Percentiles rank a stretch among this genome's conserved stretches.
phyloP scores from a whole-genome alignment of 2,329 filamentous ascomycete species.

The Coniochaeta sp. region DNA sequence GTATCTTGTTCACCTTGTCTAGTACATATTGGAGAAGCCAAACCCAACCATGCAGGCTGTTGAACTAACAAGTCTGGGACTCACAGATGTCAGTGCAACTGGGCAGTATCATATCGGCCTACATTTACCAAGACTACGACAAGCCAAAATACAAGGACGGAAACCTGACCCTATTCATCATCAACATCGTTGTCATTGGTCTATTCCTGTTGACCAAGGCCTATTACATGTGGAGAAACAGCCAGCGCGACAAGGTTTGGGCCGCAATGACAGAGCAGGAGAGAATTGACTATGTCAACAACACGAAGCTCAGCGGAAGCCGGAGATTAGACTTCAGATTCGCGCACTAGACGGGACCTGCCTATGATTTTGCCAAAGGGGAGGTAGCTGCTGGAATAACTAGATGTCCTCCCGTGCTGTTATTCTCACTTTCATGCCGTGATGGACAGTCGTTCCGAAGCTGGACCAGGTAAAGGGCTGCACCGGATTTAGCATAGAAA shows the following conservation, averaged over 20 bases:
- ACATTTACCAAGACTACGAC: conserved; percentile 26
- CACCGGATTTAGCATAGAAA: conserved; percentile 7
- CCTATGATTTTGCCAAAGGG: not conserved
- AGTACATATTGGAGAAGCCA: too few species aligned
- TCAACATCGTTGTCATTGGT: conserved; percentile 40
- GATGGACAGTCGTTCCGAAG: conserved; percentile 3
- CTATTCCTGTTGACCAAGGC: conserved; percentile 42
- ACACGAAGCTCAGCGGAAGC: conserved; percentile 34
- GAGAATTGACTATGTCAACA: conserved; percentile 37
- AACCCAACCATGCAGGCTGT: not conserved
- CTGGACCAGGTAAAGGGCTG: conserved; percentile 5
- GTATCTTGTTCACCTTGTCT: not conserved
- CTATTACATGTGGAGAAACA: conserved; percentile 46
- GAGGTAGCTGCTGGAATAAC: not conserved
- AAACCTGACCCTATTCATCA: conserved; percentile 43
- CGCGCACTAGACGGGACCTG: conserved; percentile 19
- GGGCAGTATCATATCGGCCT: conserved; percentile 16
- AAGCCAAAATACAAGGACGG: conserved; percentile 40
- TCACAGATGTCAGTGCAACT: conserved; percentile 27
- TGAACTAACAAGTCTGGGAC: not conserved
- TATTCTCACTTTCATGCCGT: conserved; percentile 27
- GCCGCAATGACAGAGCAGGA: conserved; percentile 38
- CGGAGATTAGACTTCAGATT: conserved; percentile 36
- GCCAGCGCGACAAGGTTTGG: conserved; percentile 38
- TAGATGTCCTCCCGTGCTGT: not conserved